A percentile compares a stretch with the other conserved stretches of the same genome.
Evolutionary conservation across 2,329 filamentous ascomycete species (phyloP).

Genomic region (Phaeosphaeriaceae sp.): DNA sequence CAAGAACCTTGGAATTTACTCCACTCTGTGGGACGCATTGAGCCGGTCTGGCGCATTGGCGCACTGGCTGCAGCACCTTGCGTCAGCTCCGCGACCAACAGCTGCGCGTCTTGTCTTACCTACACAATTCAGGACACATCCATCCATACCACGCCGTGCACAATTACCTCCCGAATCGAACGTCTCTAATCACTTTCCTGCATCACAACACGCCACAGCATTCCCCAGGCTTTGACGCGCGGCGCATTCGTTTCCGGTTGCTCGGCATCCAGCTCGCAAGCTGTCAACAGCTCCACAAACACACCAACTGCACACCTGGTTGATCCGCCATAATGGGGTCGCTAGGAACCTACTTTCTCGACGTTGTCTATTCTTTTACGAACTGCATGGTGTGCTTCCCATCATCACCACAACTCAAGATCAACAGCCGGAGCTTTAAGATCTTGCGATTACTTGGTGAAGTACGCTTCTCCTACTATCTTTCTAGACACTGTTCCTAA

Average conservation of each 20-base stretch:
- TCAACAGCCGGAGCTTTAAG: constrained; percentile 95
- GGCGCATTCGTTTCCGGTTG: constrained; percentile 5
- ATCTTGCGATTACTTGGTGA: constrained; percentile 92
- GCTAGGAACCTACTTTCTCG: constrained; percentile 72
- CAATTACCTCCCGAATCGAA: background rate
- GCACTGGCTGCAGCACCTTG: constrained; percentile 18
- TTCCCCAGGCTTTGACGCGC: constrained; percentile 8
- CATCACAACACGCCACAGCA: background rate
- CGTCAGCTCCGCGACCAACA: constrained; percentile 29
- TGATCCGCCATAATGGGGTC: constrained; percentile 38
- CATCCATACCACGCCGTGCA: background rate
- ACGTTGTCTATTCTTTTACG: constrained; percentile 88
- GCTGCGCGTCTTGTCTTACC: constrained; percentile 16
- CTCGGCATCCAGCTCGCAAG: constrained; percentile 21
- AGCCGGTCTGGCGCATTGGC: constrained; percentile 20
- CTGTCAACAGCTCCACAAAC: constrained; percentile 26
- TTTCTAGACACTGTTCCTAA: constrained; percentile 9
- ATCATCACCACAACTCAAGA: constrained; percentile 89
- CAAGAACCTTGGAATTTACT: too few species aligned
- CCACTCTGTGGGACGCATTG: background rate
- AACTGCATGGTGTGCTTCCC: constrained; percentile 98
- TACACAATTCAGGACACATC: constrained; percentile 22
- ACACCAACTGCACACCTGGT: constrained; percentile 2
- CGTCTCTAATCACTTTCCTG: background rate
- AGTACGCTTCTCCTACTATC: constrained; percentile 58